Evolutionary conservation across 2,329 filamentous ascomycete species (phyloP).

Genomic region (Pseudogymnoascus sp.): DNA sequence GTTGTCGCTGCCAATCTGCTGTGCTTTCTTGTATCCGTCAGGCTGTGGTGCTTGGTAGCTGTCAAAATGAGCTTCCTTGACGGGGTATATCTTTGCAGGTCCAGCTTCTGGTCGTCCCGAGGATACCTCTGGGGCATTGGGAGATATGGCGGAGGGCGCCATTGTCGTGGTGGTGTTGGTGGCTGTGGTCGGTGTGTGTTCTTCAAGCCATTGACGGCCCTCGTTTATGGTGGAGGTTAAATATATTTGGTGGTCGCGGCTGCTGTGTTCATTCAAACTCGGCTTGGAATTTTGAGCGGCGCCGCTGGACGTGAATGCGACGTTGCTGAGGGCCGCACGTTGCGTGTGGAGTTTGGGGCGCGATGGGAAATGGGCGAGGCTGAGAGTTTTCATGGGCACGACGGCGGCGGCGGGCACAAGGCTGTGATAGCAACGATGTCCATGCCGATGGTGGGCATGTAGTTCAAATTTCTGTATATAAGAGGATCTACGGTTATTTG

Average conservation of each 20-base stretch:
- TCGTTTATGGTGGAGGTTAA: constrained; percentile 22
- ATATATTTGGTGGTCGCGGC: background rate
- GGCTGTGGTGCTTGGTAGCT: constrained; percentile 45
- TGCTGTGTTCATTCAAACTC: background rate
- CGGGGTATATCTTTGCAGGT: constrained; percentile 49
- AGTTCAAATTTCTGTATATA: background rate
- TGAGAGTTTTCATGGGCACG: constrained; percentile 1
- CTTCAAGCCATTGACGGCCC: constrained; percentile 48
- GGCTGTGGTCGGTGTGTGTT: constrained; percentile 27
- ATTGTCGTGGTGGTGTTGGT: constrained; percentile 19
- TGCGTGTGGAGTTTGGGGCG: constrained; percentile 1
- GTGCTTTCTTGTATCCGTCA: constrained; percentile 57
- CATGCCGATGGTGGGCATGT: background rate
- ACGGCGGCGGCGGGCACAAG: background rate
- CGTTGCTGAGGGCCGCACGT: background rate
- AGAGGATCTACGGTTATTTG: background rate
- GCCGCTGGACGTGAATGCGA: background rate
- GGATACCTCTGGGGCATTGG: constrained; percentile 13
- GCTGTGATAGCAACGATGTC: background rate
- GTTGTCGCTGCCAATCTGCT: constrained; percentile 47
- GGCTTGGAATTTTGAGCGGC: background rate
- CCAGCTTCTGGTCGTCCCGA: constrained; percentile 25
- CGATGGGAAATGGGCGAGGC: constrained; percentile 7
- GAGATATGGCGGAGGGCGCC: constrained; percentile 27
- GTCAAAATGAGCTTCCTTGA: constrained; percentile 55